A percentile compares a stretch with the other conserved stretches of the same genome.
These are phyloP conservation scores for Wallacemonas sp. DNA, from an alignment of 208 protist genomes.

Conservation along the genomic window DNA sequence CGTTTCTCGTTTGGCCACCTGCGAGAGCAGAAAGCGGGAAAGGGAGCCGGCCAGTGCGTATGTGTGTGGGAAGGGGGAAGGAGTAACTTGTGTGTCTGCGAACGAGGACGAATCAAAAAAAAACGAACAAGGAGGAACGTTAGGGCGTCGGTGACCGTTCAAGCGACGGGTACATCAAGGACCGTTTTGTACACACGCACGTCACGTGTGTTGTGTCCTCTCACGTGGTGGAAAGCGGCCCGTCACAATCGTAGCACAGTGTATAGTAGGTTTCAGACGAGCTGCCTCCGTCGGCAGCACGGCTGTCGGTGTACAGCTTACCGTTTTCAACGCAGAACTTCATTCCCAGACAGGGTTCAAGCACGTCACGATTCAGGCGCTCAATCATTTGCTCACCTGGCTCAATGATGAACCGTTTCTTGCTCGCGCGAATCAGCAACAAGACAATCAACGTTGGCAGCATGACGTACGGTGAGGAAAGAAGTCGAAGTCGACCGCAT, in stretches of 20 bases:
- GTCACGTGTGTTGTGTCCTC: neutral
- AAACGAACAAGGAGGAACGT: no score
- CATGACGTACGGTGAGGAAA: slow-evolving; percentile 17
- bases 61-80: no score
- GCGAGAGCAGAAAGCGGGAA: no score
- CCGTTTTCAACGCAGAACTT: slow-evolving; percentile 70
- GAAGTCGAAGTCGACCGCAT: neutral
- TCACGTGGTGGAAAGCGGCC: neutral
- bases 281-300: slow-evolving; percentile 21
- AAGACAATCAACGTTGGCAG: slow-evolving; percentile 52
- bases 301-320: slow-evolving; percentile 68
- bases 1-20: no score
- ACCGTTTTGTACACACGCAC: no score
- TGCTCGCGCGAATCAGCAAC: slow-evolving; percentile 65
- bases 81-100: no score
- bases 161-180: no score
- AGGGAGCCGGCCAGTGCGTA: no score
- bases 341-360: slow-evolving; percentile 83
- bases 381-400: slow-evolving; percentile 74
- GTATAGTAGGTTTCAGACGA: slow-evolving; percentile 51
- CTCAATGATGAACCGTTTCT: slow-evolving; percentile 79
- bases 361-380: slow-evolving; percentile 67
- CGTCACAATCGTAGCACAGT: slow-evolving; percentile 35
- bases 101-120: no score
- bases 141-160: no score